Percentiles rank a stretch among this genome's conserved stretches.
Evolutionary conservation across 176 grass and related monocot species (phyloP).

Genomic region (Chrysopogon serrulatus): DNA sequence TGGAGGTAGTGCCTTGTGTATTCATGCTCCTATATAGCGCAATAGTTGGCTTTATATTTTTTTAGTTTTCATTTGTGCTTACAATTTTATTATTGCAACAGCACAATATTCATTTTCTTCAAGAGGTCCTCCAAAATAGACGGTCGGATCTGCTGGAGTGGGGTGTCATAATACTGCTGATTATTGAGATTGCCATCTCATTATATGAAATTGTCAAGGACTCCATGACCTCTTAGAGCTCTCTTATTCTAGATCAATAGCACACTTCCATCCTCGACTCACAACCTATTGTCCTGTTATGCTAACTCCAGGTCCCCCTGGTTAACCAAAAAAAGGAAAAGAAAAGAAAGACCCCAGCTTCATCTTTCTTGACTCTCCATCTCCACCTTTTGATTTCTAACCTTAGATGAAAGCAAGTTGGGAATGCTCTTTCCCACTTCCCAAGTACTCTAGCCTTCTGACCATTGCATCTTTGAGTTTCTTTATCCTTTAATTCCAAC

Average conservation of each 20-base stretch:
- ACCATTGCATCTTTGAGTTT: not conserved
- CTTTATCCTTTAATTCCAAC: not conserved
- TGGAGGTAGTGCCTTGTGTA: constrained; percentile 55
- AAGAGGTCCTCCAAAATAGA: constrained; percentile 94
- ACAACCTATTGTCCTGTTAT: not conserved
- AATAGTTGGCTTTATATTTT: not conserved
- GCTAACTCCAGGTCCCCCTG: not conserved
- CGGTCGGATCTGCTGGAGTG: constrained; percentile 80
- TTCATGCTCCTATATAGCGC: not conserved
- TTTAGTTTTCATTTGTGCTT: not conserved
- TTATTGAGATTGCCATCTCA: constrained; percentile 75
- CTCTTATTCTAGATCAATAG: not conserved
- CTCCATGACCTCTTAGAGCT: constrained; percentile 54
- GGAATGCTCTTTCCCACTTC: not conserved
- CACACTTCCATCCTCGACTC: not conserved
- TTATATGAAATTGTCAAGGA: constrained; percentile 80
- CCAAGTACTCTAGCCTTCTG: not conserved
- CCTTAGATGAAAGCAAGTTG: constrained; percentile 14
- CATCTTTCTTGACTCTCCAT: not conserved
- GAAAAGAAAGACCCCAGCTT: not conserved
- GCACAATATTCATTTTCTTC: constrained; percentile 95
- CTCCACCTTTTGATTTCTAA: constrained; percentile 8
- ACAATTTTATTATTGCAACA: constrained; percentile 46
- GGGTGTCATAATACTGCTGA: constrained; percentile 75
- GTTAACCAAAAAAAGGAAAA: not conserved